phyloP scores from a whole-genome alignment of 257 asterid genomes.

The Solanum bulbocastanum region DNA sequence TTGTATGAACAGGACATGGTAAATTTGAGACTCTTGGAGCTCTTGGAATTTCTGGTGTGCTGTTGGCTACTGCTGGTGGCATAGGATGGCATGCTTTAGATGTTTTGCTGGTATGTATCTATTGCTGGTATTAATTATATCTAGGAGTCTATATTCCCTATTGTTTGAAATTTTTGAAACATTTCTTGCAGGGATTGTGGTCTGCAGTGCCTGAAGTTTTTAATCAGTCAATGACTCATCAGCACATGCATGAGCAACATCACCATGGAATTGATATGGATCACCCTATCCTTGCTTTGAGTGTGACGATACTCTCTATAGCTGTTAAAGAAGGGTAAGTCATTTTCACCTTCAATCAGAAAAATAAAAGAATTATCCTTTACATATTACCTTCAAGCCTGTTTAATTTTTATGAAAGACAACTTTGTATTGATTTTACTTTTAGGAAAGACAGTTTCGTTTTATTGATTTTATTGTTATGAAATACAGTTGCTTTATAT shows the following conservation, averaged over 20 bases:
- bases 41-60: slow-evolving; percentile 77
- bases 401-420: background rate
- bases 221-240: slow-evolving; percentile 40
- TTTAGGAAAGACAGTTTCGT: background rate
- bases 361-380: background rate
- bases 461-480: background rate
- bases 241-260: slow-evolving; percentile 36
- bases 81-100: slow-evolving; percentile 94
- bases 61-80: slow-evolving; percentile 93
- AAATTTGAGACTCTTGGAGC: slow-evolving; percentile 97
- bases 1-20: slow-evolving; percentile 69
- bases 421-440: background rate
- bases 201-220: slow-evolving; percentile 59
- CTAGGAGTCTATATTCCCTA: background rate
- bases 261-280: slow-evolving; percentile 86
- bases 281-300: slow-evolving; percentile 82
- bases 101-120: slow-evolving; percentile 40
- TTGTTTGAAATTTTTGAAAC: background rate
- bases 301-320: slow-evolving; percentile 66
- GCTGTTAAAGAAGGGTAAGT: slow-evolving; percentile 90
- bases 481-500: background rate
- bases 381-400: background rate
- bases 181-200: slow-evolving; percentile 46
- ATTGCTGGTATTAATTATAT: background rate
- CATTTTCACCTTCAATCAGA: background rate